Base-by-base conservation (phyloP, 352 stramenopile genomes). In the Globisporangium nodosum region DNA sequence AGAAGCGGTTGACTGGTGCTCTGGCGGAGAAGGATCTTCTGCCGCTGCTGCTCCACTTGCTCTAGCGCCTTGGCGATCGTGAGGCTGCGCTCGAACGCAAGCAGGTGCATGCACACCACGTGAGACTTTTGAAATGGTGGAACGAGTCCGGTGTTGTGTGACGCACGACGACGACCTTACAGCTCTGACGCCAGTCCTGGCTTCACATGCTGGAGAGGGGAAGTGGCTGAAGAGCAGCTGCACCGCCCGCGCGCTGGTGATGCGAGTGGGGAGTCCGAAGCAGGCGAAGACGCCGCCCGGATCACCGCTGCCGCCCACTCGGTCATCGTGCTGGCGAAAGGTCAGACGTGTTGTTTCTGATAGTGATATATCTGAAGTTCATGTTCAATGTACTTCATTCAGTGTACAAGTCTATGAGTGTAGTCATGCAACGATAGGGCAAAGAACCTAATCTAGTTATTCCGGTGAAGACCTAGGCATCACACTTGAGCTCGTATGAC, bases 1-100 rank as follows among this genome's bases (percentile, higher is more conserved):
- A 56, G 60, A 54, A 4, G 63, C 49, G 1, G 64, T 49, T 37
- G 65, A 60, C 37, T 74, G 60, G 39, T 65, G 71, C 20, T 42
- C 27, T 30, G 55, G 65, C 55, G 71, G 72, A 42, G 59, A 13
- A 79, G 61, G 35, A 79, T 49, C 30, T 71, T 55, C n/a, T 58
- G 60, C 16, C 66, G 63, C 42, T 79, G 70, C n/a, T 56, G 30
- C 37, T 69, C 73, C 37, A 79, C 70, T 49, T 70, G 52, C 52
- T 78, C 63, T 30, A 81, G 47, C 18, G 70, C 70, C 56, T 51
- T 75, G 40, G 68, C 58, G 11, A 81, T 51, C 51, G 68, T 64
- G 24, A 81, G 35, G 24, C 73, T 81, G 48, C 30, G 7, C 5
- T 48, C 0, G 60, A 27, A 27, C 24, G 24, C 24, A 27, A 27